A percentile compares a stretch with the other conserved stretches of the same genome.
These are phyloP conservation scores for Scortechinia acanthostroma DNA, from an alignment of 2,329 filamentous ascomycete species.

Conservation along the genomic window DNA sequence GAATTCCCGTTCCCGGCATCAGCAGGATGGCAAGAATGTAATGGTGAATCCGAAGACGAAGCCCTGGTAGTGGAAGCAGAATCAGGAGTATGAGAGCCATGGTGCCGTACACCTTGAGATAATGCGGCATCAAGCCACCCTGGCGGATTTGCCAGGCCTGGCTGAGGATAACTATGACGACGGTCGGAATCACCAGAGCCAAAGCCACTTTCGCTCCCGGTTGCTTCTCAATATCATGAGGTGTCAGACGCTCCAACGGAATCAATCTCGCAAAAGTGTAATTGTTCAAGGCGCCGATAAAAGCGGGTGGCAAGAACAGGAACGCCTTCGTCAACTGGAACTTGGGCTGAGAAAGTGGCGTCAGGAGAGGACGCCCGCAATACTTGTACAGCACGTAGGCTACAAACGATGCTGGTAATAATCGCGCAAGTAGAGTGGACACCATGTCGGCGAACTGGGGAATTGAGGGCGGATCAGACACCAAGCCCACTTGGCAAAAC, in stretches of 20 bases:
- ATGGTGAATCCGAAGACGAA: constrained; percentile 56
- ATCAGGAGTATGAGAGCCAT: constrained; percentile 30
- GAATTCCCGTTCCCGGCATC: constrained; percentile 47
- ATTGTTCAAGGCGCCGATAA: constrained; percentile 53
- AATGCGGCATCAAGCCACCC: constrained; percentile 45
- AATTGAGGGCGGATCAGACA: constrained; percentile 46
- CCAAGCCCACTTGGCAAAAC: constrained; percentile 53
- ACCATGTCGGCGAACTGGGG: constrained; percentile 44
- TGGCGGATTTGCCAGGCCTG: constrained; percentile 47
- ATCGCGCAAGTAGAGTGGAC: constrained; percentile 43
- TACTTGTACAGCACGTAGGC: constrained; percentile 47
- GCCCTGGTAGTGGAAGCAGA: constrained; percentile 42
- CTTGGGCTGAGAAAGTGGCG: constrained; percentile 32
- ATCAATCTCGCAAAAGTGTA: constrained; percentile 53
- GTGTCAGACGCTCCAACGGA: constrained; percentile 52
- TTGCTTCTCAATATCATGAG: constrained; percentile 51
- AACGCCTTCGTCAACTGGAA: constrained; percentile 48
- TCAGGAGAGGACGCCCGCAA: constrained; percentile 37
- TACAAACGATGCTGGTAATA: constrained; percentile 50
- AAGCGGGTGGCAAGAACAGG: constrained; percentile 51
- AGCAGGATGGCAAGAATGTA: constrained; percentile 53
- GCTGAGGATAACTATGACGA: constrained; percentile 39
- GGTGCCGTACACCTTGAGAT: constrained; percentile 37
- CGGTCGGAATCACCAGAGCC: constrained; percentile 35
- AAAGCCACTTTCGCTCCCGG: constrained; percentile 50